Evolutionary conservation across 208 protist species (phyloP), one percentile per base, ranked within the genome.

Genomic region (Acanthamoeba rhysodes): DNA sequence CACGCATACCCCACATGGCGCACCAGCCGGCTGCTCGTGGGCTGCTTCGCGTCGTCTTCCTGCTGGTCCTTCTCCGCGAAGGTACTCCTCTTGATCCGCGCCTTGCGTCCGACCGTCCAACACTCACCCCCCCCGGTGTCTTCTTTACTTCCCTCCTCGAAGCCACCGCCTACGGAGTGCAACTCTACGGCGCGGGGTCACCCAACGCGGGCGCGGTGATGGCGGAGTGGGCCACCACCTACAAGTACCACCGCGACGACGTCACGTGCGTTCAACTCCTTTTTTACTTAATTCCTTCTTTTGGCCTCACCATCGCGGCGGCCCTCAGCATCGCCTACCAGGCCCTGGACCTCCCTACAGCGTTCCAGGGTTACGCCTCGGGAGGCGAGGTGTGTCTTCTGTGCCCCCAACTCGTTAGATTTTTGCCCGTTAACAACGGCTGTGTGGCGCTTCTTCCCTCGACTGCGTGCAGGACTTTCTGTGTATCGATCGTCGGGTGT

Each of bases 201-300:
- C 22, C 24, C 6, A 82, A 82, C 37, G 22, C 74, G 2, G 4
- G 41, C 6, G 20, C 74, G 0, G 41, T 82, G 37, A 53, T 82
- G 37, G 41, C 12, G 22, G 41, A 14, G 7, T 82, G 74, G 74
- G 22, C 6, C 32, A 53, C 16, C 32, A 16, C 74, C 37, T 82
- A 82, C 32, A 20, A 34, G 32, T 53, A 82, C 41, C 32, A 45
- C 29, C 32, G 74, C n/a, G 74, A 82, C 74, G 74, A 82, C 74
- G 74, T 82, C 32, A 82, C 7, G 74, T 82, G 55, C 12, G 62
- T 70, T 2, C 22, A n/a, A n/a, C 29, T n/a, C 22, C 22, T 24
- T 24, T 24, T 62, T 41, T 9, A 29, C 62, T 68, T 22, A 29
- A 9, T n/a, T 68, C 12, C 66, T 66, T 66, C 4, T 18, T 66